phyloP scores from a whole-genome alignment of 164 flowering plant species.

The Nymphaea thermarum region DNA sequence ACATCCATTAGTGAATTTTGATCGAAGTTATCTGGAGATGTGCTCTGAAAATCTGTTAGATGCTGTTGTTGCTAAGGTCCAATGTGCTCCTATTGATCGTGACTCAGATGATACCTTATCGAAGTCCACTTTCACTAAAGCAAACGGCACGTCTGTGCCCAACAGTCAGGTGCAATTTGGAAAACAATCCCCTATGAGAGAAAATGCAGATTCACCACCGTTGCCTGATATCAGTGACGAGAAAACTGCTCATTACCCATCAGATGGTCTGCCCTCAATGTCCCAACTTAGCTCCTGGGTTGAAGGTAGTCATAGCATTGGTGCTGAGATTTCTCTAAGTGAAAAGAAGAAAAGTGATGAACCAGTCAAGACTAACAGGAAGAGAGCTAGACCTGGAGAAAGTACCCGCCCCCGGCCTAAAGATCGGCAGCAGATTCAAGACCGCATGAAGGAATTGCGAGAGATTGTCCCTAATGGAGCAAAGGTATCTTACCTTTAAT shows the following conservation, averaged over 20 bases:
- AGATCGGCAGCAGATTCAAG: slow-evolving; percentile 83
- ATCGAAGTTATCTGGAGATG: slow-evolving; percentile 46
- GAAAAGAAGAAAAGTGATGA: slow-evolving; percentile 31
- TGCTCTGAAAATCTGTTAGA: slow-evolving; percentile 47
- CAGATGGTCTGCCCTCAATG: slow-evolving; percentile 23
- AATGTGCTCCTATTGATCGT: slow-evolving; percentile 13
- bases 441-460: slow-evolving; percentile 66
- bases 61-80: slow-evolving; percentile 19
- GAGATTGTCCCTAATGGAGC: slow-evolving; percentile 64
- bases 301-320: slow-evolving; percentile 46
- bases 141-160: slow-evolving; percentile 18
- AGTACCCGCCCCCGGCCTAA: slow-evolving; percentile 76
- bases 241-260: neutral
- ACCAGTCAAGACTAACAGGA: slow-evolving; percentile 36
- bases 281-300: slow-evolving; percentile 43
- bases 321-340: slow-evolving; percentile 15
- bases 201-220: slow-evolving; percentile 13
- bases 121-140: slow-evolving; percentile 26
- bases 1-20: slow-evolving; percentile 14
- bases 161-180: slow-evolving; percentile 21
- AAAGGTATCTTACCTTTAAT: slow-evolving; percentile 36
- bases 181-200: slow-evolving; percentile 20
- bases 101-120: slow-evolving; percentile 33
- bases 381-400: slow-evolving; percentile 79
- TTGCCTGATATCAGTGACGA: neutral